Percentiles rank a stretch among this genome's conserved stretches.
phyloP scores from a whole-genome alignment of 108 stramenopile genomes.

The Stephanodiscus minutulus region DNA sequence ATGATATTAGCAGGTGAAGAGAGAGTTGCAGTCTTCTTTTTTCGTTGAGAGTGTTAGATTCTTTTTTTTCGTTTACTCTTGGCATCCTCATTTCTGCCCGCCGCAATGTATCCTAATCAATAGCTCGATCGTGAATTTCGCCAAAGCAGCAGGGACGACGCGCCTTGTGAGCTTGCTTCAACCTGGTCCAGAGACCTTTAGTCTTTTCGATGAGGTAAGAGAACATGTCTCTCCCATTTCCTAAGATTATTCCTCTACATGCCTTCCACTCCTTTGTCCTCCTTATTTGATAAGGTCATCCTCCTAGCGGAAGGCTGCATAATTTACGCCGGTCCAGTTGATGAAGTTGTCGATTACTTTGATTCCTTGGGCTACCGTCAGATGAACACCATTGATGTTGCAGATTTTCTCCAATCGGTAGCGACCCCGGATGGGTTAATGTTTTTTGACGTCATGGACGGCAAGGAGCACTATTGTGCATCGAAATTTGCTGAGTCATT shows the following conservation, averaged over 20 bases:
- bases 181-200: conserved; percentile 92
- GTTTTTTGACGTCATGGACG: conserved; percentile 31
- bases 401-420: conserved; percentile 79
- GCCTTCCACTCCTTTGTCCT: not conserved
- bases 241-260: not conserved
- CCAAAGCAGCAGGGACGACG: conserved; percentile 52
- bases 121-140: conserved; percentile 45
- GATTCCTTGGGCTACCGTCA: conserved; percentile 64
- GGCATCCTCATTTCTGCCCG: not conserved
- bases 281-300: conserved; percentile 62
- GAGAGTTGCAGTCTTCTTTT: not conserved
- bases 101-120: conserved; percentile 23
- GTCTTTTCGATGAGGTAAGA: conserved; percentile 69
- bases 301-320: conserved; percentile 79
- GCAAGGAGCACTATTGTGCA: conserved; percentile 48
- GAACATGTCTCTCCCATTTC: not conserved
- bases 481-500: conserved; percentile 42
- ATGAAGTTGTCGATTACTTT: conserved; percentile 74
- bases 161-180: conserved; percentile 88
- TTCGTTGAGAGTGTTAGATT: not conserved
- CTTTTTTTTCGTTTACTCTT: not conserved
- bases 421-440: conserved; percentile 52
- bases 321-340: conserved; percentile 86
- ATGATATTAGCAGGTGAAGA: conserved; percentile 55
- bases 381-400: conserved; percentile 78